These are phyloP conservation scores for Bruguiera hainesii DNA, from an alignment of 441 rosid species.

Conservation along the genomic window DNA sequence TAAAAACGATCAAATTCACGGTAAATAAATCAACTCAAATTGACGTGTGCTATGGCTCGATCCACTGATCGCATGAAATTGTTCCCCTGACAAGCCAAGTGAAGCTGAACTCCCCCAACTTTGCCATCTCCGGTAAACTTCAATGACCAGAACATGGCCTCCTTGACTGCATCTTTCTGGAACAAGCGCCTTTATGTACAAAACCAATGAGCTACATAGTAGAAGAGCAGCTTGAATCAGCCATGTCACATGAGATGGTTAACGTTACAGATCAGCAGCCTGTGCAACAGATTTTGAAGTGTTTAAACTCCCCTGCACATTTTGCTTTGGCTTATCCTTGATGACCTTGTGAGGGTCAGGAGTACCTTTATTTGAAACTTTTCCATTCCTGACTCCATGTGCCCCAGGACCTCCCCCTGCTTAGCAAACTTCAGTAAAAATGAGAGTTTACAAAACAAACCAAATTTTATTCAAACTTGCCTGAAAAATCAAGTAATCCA, in stretches of 20 bases:
- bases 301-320: constrained; percentile 32
- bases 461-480: background rate
- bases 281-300: constrained; percentile 42
- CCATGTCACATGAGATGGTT: constrained; percentile 14
- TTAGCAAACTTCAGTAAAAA: constrained; percentile 17
- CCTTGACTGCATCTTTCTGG: constrained; percentile 1
- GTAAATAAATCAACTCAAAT: no score
- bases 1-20: no score
- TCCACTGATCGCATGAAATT: no score
- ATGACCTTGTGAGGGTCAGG: constrained; percentile 34
- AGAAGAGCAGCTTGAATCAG: background rate
- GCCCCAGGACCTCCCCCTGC: constrained; percentile 35
- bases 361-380: constrained; percentile 33
- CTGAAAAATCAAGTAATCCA: background rate
- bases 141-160: constrained; percentile 5
- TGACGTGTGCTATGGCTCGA: no score
- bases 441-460: constrained; percentile 4
- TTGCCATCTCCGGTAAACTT: constrained; percentile 1
- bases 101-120: constrained; percentile 6
- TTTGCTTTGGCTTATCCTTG: constrained; percentile 35
- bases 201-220: constrained; percentile 3
- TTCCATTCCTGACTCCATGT: constrained; percentile 33
- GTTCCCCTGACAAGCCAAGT: constrained; percentile 12
- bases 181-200: constrained; percentile 23
- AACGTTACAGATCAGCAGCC: constrained; percentile 27